Percentiles rank a stretch among this genome's conserved stretches.
phyloP scores from a whole-genome alignment of 2,329 filamentous ascomycete genomes.

The Nothophoma quercina region DNA sequence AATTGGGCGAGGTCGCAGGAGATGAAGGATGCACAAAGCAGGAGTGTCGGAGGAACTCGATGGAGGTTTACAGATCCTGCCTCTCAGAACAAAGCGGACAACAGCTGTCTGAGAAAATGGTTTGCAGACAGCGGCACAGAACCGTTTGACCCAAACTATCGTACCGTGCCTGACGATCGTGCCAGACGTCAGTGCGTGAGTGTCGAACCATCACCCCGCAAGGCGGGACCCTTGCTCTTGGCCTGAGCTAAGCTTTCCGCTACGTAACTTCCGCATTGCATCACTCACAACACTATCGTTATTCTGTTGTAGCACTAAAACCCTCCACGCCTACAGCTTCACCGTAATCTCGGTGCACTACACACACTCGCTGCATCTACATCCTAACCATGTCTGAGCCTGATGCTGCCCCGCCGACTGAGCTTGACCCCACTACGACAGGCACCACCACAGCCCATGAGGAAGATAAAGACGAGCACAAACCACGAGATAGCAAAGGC shows the following conservation, averaged over 20 bases:
- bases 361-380: background rate
- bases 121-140: background rate
- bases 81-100: background rate
- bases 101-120: background rate
- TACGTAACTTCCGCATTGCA: conserved; percentile 25
- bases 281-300: conserved; percentile 4
- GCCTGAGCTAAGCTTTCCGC: conserved; percentile 25
- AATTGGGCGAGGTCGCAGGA: too few species aligned
- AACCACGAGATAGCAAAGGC: conserved; percentile 59
- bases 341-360: background rate
- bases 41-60: too few species aligned
- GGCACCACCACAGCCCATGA: conserved; percentile 25
- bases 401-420: conserved; percentile 36
- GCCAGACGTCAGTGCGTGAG: conserved; percentile 24
- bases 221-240: conserved; percentile 23
- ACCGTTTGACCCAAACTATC: background rate
- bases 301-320: background rate
- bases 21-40: too few species aligned
- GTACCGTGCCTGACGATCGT: conserved; percentile 20
- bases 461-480: conserved; percentile 37
- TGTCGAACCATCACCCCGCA: conserved; percentile 22
- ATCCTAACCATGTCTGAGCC: conserved; percentile 31
- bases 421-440: conserved; percentile 36
- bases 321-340: too few species aligned
- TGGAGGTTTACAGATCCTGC: background rate